Conservation (phyloP, 306 rosid species). For the Cicer bijugum region DNA sequence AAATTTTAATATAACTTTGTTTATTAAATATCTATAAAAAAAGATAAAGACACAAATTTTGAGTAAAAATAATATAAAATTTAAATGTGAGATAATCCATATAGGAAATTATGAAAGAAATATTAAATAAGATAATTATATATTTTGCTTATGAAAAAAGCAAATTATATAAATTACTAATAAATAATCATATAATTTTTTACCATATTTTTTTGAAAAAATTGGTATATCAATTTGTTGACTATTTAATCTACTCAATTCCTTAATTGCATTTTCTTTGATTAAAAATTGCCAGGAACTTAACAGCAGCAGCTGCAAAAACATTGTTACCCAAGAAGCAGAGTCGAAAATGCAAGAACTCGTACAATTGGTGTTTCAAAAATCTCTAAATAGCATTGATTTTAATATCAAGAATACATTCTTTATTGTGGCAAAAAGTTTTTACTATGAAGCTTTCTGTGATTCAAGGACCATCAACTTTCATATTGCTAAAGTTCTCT, state of each 20-base stretch:
- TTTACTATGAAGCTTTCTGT: slow-evolving; percentile 68
- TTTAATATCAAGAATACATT: slow-evolving; percentile 70
- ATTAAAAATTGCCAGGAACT: slow-evolving; percentile 48
- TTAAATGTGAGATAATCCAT: no score
- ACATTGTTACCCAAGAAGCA: slow-evolving; percentile 42
- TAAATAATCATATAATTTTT: not conserved
- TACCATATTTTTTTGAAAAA: not conserved
- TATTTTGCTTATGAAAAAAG: no score
- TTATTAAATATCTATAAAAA: no score
- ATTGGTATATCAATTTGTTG: not conserved
- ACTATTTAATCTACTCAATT: not conserved
- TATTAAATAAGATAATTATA: no score
- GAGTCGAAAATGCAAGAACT: slow-evolving; percentile 83
- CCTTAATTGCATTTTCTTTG: slow-evolving; percentile 1
- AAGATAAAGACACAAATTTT: no score
- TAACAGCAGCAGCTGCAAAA: slow-evolving; percentile 32
- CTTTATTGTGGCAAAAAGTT: slow-evolving; percentile 67
- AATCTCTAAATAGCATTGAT: slow-evolving; percentile 50
- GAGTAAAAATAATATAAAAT: no score
- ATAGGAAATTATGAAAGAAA: no score
- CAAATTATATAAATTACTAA: no score
- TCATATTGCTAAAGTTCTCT: slow-evolving; percentile 82
- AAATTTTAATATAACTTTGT: no score
- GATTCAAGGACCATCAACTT: slow-evolving; percentile 65
- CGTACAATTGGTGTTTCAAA: slow-evolving; percentile 61